phyloP scores from a whole-genome alignment of 306 rosid species.

The Dalbergia cultrata region DNA sequence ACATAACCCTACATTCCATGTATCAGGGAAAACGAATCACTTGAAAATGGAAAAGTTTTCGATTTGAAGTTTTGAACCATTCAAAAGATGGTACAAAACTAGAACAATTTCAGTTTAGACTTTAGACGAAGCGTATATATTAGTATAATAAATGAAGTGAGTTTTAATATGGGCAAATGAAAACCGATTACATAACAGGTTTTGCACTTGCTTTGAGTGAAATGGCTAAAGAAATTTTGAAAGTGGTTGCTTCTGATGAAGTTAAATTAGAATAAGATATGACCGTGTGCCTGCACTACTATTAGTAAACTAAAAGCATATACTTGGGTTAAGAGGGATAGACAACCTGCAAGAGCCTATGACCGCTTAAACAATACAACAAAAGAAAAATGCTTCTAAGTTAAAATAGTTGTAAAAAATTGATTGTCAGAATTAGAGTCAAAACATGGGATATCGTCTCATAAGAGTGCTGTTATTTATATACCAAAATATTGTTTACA shows the following conservation, averaged over 20 bases:
- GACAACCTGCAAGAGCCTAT: background rate
- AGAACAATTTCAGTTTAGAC: background rate
- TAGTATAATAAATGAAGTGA: background rate
- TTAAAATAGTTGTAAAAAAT: too few relatives aligned
- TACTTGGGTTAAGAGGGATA: background rate
- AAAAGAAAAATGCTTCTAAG: background rate
- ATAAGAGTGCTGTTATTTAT: too few relatives aligned
- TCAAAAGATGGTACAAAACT: background rate
- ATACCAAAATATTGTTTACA: too few relatives aligned
- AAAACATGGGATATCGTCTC: too few relatives aligned
- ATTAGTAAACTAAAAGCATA: background rate
- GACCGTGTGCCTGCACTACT: background rate
- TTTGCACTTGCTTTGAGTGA: background rate
- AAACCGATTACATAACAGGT: background rate
- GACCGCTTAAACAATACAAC: background rate
- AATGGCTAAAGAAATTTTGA: background rate
- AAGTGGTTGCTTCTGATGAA: too few relatives aligned
- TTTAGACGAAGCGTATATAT: background rate
- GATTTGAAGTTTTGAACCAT: background rate
- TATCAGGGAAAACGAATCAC: background rate
- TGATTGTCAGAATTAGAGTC: too few relatives aligned
- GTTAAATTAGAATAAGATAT: background rate
- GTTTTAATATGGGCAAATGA: background rate
- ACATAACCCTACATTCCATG: background rate
- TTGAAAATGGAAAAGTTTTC: background rate